Evolutionary conservation across 371 early-diverging fungal genomes (phyloP).

Genomic region (Lichtheimia hyalospora): DNA sequence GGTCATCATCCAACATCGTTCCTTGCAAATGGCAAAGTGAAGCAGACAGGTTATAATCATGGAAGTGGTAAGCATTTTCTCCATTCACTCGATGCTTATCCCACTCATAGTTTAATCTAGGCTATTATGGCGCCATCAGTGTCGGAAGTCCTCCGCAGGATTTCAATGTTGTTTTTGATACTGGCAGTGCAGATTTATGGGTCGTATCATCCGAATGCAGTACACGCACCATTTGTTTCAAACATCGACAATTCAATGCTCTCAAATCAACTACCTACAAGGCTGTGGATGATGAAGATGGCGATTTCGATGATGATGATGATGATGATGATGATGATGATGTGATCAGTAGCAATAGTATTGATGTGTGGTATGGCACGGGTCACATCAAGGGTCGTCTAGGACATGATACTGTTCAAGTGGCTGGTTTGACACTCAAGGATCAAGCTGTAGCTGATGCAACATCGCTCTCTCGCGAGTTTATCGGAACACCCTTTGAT

Average conservation of each 20-base stretch:
- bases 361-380: conserved; percentile 68
- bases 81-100: neutral
- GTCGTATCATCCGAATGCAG: conserved; percentile 91
- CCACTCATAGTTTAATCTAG: conserved; percentile 13
- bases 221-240: conserved; percentile 59
- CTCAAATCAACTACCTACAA: conserved; percentile 13
- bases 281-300: conserved; percentile 1
- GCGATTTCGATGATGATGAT: conserved; percentile 3
- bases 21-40: conserved; percentile 32
- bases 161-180: conserved; percentile 74
- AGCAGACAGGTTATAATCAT: conserved; percentile 36
- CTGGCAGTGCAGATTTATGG: conserved; percentile 78
- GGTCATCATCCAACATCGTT: conserved; percentile 4
- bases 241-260: conserved; percentile 21
- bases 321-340: conserved; percentile 6
- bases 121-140: conserved; percentile 62
- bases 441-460: conserved; percentile 57
- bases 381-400: conserved; percentile 54
- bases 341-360: neutral
- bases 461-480: conserved; percentile 52
- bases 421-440: conserved; percentile 51
- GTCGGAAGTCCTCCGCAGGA: conserved; percentile 71
- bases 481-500: conserved; percentile 59
- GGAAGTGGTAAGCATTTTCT: conserved; percentile 34
- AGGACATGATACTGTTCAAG: conserved; percentile 47